phyloP scores from a whole-genome alignment of 2,329 filamentous ascomycete genomes.

The Cytospora piceae region DNA sequence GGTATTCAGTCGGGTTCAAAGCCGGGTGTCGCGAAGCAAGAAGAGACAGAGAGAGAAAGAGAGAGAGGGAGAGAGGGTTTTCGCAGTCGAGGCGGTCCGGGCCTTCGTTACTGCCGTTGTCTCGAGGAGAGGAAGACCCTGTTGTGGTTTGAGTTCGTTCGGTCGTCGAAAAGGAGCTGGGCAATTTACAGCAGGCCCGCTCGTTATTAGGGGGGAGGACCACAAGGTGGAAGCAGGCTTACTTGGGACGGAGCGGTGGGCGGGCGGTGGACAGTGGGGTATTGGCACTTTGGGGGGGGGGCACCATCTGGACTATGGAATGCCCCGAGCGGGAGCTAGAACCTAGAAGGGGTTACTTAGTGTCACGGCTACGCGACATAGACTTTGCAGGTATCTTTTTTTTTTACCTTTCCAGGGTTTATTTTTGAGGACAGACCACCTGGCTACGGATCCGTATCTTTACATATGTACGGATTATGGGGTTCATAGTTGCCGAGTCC shows the following conservation, averaged over 20 bases:
- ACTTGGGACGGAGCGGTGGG: constrained; percentile 4
- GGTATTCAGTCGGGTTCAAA: background rate
- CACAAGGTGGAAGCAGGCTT: constrained; percentile 12
- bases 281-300: background rate
- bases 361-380: background rate
- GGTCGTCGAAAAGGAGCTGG: constrained; percentile 29
- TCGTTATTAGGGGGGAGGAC: constrained; percentile 19
- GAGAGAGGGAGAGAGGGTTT: background rate
- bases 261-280: constrained; percentile 4
- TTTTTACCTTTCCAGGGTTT: background rate
- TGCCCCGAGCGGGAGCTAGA: constrained; percentile 5
- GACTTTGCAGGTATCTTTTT: background rate
- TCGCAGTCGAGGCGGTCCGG: background rate
- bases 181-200: constrained; percentile 29
- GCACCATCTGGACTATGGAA: background rate
- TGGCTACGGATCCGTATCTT: background rate
- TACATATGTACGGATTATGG: background rate
- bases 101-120: constrained; percentile 6
- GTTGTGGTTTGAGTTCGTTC: constrained; percentile 8
- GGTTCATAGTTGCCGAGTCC: too few species aligned
- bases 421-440: background rate
- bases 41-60: too few species aligned
- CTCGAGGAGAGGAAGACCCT: constrained; percentile 11
- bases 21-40: background rate
- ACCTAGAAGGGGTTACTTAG: background rate